Evolutionary conservation across 2,329 filamentous ascomycete species (phyloP).

Genomic region (Paracoccidioides brasiliensis): DNA sequence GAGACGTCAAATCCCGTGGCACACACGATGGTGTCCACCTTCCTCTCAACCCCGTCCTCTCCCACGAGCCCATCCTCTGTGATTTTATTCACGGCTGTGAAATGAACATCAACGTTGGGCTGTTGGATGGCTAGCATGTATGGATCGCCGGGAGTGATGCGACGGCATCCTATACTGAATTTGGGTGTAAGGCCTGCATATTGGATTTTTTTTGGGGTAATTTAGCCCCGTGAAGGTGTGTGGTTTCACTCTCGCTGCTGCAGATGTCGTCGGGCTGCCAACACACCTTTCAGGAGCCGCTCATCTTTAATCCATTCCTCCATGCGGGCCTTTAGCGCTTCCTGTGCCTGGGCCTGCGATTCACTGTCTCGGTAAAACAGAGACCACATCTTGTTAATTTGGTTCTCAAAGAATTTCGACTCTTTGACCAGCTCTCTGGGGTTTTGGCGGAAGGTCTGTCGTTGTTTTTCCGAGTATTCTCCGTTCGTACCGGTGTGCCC

Average conservation of each 20-base stretch:
- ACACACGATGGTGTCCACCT: constrained; percentile 20
- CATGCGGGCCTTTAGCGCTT: constrained; percentile 33
- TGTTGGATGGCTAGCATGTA: constrained; percentile 38
- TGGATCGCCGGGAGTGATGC: constrained; percentile 39
- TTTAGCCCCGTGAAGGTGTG: too few relatives aligned
- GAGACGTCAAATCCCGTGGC: constrained; percentile 23
- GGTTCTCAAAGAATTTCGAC: constrained; percentile 34
- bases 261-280: neutral
- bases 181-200: constrained; percentile 13
- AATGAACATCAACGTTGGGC: constrained; percentile 23
- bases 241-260: too few relatives aligned
- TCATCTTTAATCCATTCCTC: constrained; percentile 40
- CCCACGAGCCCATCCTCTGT: constrained; percentile 17
- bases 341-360: constrained; percentile 27
- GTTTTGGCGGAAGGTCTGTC: constrained; percentile 9
- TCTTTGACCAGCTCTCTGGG: constrained; percentile 25
- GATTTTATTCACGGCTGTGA: constrained; percentile 24
- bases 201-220: neutral
- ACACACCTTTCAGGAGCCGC: constrained; percentile 32
- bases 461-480: constrained; percentile 15
- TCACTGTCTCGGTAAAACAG: constrained; percentile 33
- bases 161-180: constrained; percentile 30
- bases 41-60: constrained; percentile 9
- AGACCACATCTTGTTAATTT: constrained; percentile 37
- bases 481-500: constrained; percentile 35